These are phyloP conservation scores for Sarocladiaceae sp. DNA, from an alignment of 2,329 filamentous ascomycete species.

Conservation along the genomic window DNA sequence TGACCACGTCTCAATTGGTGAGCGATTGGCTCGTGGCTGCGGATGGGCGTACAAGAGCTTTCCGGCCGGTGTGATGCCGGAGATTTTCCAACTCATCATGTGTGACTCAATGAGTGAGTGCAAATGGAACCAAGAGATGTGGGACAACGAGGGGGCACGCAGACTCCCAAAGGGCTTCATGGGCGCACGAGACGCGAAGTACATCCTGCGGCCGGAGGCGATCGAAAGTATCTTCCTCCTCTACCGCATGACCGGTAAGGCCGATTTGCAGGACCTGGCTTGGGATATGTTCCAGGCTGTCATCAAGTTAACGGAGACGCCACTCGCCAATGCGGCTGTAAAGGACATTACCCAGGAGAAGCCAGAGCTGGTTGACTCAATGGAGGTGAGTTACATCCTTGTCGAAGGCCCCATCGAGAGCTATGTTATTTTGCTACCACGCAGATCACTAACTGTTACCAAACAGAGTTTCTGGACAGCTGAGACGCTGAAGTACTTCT, in stretches of 20 bases:
- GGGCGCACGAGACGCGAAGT: conserved; percentile 48
- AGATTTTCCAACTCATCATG: conserved; percentile 46
- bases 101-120: conserved; percentile 30
- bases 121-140: conserved; percentile 24
- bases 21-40: conserved; percentile 56
- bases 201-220: conserved; percentile 67
- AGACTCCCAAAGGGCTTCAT: conserved; percentile 48
- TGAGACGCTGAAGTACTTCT: conserved; percentile 73
- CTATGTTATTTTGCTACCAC: conserved; percentile 13
- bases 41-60: conserved; percentile 55
- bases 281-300: conserved; percentile 70
- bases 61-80: conserved; percentile 55
- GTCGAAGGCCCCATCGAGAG: conserved; percentile 20
- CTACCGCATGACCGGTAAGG: conserved; percentile 65
- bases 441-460: conserved; percentile 14
- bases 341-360: conserved; percentile 45
- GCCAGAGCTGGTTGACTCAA: conserved; percentile 46
- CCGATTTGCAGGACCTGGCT: conserved; percentile 58
- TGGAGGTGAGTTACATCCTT: conserved; percentile 39
- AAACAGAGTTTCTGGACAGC: conserved; percentile 62
- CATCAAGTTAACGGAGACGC: conserved; percentile 52
- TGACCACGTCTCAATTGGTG: conserved; percentile 50
- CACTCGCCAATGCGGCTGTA: conserved; percentile 59
- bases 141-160: conserved; percentile 20
- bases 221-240: conserved; percentile 77